These are phyloP conservation scores for Vitis riparia DNA, from an alignment of 164 flowering plant species.

Conservation along the genomic window DNA sequence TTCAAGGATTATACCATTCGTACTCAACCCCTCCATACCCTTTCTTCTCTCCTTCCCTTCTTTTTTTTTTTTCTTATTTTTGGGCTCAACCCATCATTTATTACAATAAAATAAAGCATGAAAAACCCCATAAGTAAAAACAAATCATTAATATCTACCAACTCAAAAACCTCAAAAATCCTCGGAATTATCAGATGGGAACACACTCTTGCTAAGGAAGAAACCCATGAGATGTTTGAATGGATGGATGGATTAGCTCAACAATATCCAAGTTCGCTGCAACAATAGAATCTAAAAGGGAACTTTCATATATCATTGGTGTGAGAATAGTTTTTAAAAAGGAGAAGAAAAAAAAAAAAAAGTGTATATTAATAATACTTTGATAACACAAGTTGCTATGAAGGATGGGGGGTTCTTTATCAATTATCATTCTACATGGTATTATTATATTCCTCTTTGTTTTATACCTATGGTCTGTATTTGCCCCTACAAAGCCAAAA, in stretches of 20 bases:
- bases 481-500: neutral
- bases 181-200: too few species aligned
- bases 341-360: too few species aligned
- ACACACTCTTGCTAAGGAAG: too few species aligned
- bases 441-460: neutral
- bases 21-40: neutral
- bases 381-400: neutral
- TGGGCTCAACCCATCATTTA: too few species aligned
- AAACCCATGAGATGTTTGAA: too few species aligned
- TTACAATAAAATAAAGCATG: too few species aligned
- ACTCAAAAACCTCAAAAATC: too few species aligned
- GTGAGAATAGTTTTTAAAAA: too few species aligned
- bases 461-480: neutral
- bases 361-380: neutral
- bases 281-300: slow-evolving; percentile 28
- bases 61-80: neutral
- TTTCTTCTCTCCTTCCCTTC: neutral
- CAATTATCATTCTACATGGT: neutral
- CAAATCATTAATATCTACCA: too few species aligned
- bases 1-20: too few species aligned
- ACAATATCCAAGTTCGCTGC: slow-evolving; percentile 37
- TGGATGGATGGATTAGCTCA: slow-evolving; percentile 32
- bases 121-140: too few species aligned
- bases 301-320: neutral
- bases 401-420: neutral